These are phyloP conservation scores for Ogataea chonburiensis DNA, from an alignment of 805 yeast species.

Conservation along the genomic window DNA sequence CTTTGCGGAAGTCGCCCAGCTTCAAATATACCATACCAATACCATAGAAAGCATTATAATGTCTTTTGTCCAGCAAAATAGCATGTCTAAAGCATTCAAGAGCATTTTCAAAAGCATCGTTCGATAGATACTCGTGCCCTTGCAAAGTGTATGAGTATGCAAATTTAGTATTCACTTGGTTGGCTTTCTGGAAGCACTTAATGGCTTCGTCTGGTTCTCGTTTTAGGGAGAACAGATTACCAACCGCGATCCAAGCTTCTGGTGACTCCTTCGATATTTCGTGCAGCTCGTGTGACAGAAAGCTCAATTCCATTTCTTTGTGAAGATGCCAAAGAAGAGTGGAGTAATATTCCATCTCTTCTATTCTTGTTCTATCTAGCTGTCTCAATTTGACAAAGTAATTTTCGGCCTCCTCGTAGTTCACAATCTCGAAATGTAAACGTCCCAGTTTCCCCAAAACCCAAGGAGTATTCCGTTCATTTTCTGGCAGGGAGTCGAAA, in stretches of 20 bases:
- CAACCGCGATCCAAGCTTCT: slow-evolving; percentile 89
- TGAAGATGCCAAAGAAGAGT: slow-evolving; percentile 92
- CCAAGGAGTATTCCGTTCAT: slow-evolving; percentile 75
- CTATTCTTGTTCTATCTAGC: slow-evolving; percentile 72
- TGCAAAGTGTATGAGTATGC: slow-evolving; percentile 89
- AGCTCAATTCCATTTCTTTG: slow-evolving; percentile 74
- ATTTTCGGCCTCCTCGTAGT: slow-evolving; percentile 71
- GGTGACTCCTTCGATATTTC: slow-evolving; percentile 62
- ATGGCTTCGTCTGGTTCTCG: slow-evolving; percentile 89
- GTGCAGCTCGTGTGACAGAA: slow-evolving; percentile 75
- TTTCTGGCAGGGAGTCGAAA: slow-evolving; percentile 60
- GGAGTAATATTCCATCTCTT: slow-evolving; percentile 89
- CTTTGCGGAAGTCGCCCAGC: slow-evolving; percentile 77
- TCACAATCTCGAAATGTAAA: slow-evolving; percentile 81
- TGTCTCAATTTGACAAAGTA: slow-evolving; percentile 62
- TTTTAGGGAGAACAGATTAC: slow-evolving; percentile 80
- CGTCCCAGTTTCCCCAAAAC: slow-evolving; percentile 78
- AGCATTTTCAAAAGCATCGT: slow-evolving; percentile 89
- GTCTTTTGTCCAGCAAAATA: slow-evolving; percentile 71
- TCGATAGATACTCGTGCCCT: slow-evolving; percentile 88
- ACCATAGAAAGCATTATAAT: slow-evolving; percentile 94
- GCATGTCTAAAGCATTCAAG: slow-evolving; percentile 79
- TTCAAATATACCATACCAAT: slow-evolving; percentile 91
- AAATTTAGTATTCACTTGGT: slow-evolving; percentile 55
- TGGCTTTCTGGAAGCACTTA: slow-evolving; percentile 79